Evolutionary conservation across 352 stramenopile genomes (phyloP).

Genomic region (Phytophthora uliginosa): DNA sequence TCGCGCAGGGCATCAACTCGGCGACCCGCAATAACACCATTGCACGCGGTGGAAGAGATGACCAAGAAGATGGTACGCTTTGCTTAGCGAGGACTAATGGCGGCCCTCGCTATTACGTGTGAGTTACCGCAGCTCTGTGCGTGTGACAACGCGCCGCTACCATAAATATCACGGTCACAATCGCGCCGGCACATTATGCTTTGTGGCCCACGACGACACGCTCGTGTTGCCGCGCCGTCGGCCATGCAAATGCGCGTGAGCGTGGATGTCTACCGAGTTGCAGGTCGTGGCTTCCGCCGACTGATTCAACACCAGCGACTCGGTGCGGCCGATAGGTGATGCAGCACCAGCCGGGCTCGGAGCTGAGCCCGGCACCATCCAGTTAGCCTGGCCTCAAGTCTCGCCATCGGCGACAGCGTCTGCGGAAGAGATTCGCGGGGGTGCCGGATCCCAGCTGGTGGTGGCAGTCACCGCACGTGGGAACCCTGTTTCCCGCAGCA

Average conservation of each 20-base stretch:
- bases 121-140: constrained; percentile 17
- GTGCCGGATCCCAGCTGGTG: neutral
- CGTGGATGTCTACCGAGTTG: constrained; percentile 6
- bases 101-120: constrained; percentile 5
- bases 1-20: constrained; percentile 25
- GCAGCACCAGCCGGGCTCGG: constrained; percentile 22
- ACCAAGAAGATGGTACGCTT: constrained; percentile 43
- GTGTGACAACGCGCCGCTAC: constrained; percentile 18
- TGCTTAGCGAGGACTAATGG: constrained; percentile 19
- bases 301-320: constrained; percentile 23
- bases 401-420: neutral
- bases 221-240: neutral
- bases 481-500: too few relatives aligned
- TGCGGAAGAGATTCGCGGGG: constrained; percentile 19
- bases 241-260: neutral
- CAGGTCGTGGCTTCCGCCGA: constrained; percentile 7
- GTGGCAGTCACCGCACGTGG: neutral
- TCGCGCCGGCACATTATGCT: constrained; percentile 1
- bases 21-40: constrained; percentile 3
- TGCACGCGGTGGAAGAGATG: constrained; percentile 16
- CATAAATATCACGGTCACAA: neutral
- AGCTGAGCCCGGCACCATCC: constrained; percentile 24
- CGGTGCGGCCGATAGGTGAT: constrained; percentile 26
- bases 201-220: constrained; percentile 18
- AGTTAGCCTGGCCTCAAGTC: constrained; percentile 23